These are phyloP conservation scores for Misopates orontium DNA, from an alignment of 257 asterid species.

Conservation along the genomic window DNA sequence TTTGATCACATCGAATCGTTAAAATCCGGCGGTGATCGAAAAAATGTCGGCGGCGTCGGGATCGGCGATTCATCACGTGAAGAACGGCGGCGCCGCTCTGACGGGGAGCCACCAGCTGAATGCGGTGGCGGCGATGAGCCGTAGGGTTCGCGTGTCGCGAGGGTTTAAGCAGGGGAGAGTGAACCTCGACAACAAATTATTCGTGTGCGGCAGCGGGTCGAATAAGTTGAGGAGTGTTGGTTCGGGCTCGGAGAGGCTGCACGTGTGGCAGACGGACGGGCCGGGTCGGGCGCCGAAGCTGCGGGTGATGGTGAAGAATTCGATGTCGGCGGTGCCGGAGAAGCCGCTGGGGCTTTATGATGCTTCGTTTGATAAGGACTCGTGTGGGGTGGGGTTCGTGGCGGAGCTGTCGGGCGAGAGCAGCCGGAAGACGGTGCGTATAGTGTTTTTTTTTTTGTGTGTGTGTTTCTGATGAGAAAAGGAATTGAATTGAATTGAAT, in stretches of 20 bases:
- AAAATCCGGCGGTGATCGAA: not conserved
- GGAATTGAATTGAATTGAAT: too few species aligned
- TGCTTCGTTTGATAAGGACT: constrained; percentile 90
- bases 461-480: not conserved
- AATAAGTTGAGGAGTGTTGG: too few species aligned
- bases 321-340: constrained; percentile 87
- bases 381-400: constrained; percentile 97
- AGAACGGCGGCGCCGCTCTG: constrained; percentile 41
- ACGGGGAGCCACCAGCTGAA: constrained; percentile 73
- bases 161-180: constrained; percentile 39
- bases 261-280: constrained; percentile 61
- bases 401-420: constrained; percentile 96
- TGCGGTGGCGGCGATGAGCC: constrained; percentile 63
- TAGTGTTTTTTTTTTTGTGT: not conserved
- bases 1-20: too few species aligned
- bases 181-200: constrained; percentile 42
- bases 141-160: constrained; percentile 47
- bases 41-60: constrained; percentile 65
- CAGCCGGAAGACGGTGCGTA: constrained; percentile 98
- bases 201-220: constrained; percentile 29
- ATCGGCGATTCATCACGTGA: constrained; percentile 46
- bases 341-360: constrained; percentile 96
- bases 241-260: constrained; percentile 53
- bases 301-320: constrained; percentile 55
- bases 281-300: constrained; percentile 55